Evolutionary conservation across 169 alveolate genomes (phyloP).

Genomic region (Plasmodium berghei): DNA sequence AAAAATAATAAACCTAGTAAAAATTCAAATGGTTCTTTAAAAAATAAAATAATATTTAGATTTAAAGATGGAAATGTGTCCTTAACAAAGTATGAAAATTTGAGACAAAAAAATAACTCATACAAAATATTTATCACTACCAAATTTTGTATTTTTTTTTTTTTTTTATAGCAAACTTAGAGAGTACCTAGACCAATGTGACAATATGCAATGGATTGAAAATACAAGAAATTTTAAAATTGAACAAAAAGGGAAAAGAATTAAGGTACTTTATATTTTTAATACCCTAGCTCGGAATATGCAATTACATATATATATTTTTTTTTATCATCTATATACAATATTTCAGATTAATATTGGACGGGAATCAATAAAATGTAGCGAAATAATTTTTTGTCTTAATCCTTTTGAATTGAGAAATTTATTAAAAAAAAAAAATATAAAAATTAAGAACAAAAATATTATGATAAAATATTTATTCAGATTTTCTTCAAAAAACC

Average conservation of each 20-base stretch:
- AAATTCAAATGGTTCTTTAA: background rate
- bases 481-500: conserved; percentile 10
- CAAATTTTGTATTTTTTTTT: background rate
- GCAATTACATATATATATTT: background rate
- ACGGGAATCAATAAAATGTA: conserved; percentile 20
- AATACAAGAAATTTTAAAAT: conserved; percentile 8
- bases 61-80: conserved; percentile 26
- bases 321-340: background rate
- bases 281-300: background rate
- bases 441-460: conserved; percentile 23
- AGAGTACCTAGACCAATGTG: conserved; percentile 33
- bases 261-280: conserved; percentile 19
- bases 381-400: conserved; percentile 27
- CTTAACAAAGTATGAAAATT: conserved; percentile 29
- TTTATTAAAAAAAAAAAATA: conserved; percentile 13
- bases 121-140: background rate
- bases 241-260: background rate
- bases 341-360: conserved; percentile 28
- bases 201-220: background rate
- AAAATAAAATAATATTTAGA: conserved; percentile 22
- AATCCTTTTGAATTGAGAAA: conserved; percentile 35
- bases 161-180: conserved; percentile 14
- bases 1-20: background rate
- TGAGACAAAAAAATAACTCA: background rate
- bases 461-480: conserved; percentile 18